Percentiles rank a stretch among this genome's conserved stretches.
phyloP scores from a whole-genome alignment of 768 basidiomycete genomes.

The Butyriboletus loyo region DNA sequence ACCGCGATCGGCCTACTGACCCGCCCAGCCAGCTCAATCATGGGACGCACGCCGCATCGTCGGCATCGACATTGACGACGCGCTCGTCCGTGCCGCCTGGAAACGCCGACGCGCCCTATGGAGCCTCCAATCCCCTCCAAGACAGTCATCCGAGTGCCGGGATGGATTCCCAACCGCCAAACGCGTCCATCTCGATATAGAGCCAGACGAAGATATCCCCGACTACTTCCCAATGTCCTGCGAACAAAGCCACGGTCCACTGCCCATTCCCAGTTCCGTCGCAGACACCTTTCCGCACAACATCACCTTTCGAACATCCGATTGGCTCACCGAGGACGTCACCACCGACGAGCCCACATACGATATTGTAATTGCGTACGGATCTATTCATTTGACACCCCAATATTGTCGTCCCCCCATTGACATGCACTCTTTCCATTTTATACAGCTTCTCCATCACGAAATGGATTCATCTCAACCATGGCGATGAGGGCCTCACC shows the following conservation, averaged over 20 bases:
- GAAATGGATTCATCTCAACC: conserved; percentile 90
- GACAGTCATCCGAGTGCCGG: not conserved
- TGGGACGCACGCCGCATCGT: conserved; percentile 63
- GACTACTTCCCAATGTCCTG: conserved; percentile 76
- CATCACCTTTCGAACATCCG: conserved; percentile 62
- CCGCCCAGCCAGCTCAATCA: conserved; percentile 50
- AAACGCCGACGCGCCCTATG: conserved; percentile 64
- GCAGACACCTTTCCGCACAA: conserved; percentile 70
- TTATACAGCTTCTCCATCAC: conserved; percentile 61
- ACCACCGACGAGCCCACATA: conserved; percentile 61
- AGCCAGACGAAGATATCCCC: not conserved
- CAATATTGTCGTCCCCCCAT: not conserved
- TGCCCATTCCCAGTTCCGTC: conserved; percentile 54
- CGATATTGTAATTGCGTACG: conserved; percentile 79
- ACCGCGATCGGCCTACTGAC: not conserved
- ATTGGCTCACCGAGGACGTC: conserved; percentile 65
- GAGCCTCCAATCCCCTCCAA: conserved; percentile 52
- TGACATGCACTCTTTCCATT: not conserved
- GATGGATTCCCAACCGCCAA: conserved; percentile 1
- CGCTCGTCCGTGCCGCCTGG: conserved; percentile 75
- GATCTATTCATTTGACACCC: not conserved
- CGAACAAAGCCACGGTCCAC: conserved; percentile 69
- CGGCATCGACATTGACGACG: conserved; percentile 84
- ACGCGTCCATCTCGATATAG: conserved; percentile 7
- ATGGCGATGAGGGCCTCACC: conserved; percentile 69